Percentiles rank a stretch among this genome's conserved stretches.
phyloP scores from a whole-genome alignment of 805 yeast genomes.

The Citeromyces matritensis region DNA sequence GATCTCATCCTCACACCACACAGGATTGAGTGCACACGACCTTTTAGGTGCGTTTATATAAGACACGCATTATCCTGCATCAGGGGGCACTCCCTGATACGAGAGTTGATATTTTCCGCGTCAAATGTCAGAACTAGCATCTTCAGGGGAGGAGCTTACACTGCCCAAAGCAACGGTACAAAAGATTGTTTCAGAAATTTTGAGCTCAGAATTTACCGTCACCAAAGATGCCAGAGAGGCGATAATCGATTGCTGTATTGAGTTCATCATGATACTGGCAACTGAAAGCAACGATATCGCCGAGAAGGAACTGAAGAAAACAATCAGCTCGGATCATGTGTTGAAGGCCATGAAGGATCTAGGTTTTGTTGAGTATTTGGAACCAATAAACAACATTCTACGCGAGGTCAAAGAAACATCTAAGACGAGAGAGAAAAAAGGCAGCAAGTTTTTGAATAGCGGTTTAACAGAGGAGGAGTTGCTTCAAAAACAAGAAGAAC shows the following conservation, averaged over 20 bases:
- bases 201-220: conserved; percentile 78
- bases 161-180: conserved; percentile 75
- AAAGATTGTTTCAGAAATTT: conserved; percentile 79
- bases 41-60: too few relatives aligned
- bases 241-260: conserved; percentile 89
- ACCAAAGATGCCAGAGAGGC: conserved; percentile 92
- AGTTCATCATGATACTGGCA: conserved; percentile 86
- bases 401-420: conserved; percentile 78
- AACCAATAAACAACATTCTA: conserved; percentile 64
- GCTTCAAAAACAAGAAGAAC: conserved; percentile 80
- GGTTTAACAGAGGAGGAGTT: conserved; percentile 90
- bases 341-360: conserved; percentile 76
- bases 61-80: too few relatives aligned
- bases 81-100: too few relatives aligned
- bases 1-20: too few relatives aligned
- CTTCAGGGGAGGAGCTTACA: conserved; percentile 17
- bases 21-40: too few relatives aligned
- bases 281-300: conserved; percentile 94
- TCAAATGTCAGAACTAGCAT: too few relatives aligned
- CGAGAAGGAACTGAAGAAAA: conserved; percentile 88
- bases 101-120: too few relatives aligned
- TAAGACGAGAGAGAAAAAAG: conserved; percentile 81
- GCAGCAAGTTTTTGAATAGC: conserved; percentile 83
- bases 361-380: conserved; percentile 77
- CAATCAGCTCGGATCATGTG: conserved; percentile 94